Base-by-base conservation (phyloP, 495 filamentous ascomycete genomes). In the Staphylotrichum longicolle region DNA sequence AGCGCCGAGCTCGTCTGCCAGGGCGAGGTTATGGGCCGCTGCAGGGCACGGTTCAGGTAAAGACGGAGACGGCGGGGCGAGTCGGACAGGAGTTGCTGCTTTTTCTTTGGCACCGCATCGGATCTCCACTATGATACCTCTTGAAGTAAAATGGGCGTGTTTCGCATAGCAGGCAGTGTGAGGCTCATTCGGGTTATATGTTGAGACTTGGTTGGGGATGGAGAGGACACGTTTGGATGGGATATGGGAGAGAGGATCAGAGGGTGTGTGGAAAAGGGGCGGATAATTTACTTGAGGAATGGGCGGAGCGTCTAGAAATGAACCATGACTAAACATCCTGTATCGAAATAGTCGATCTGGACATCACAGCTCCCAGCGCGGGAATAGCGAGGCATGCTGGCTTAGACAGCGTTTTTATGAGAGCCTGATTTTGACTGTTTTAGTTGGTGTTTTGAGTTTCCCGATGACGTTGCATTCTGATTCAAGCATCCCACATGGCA, bases 1-100 rank as follows among this genome's bases (percentile, higher is more conserved):
- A 98, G 93, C 63, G 94, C 94, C 51, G 95, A 98, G 82, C 76
- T 98, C 35, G 95, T 98, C 51, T 98, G 94, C 78, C 94, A 98
- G 70, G 95, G 95, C 70, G 94, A 98, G 77, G 91, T 98, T 62
- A 98, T 98, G 94, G 94, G 94, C 63, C 86, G 93, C 54, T 98
- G 93, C 85, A 84, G 91, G 51, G 90, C 93, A 53, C 85, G 91
- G 70, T 97, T 97, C 73, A 79, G 81, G 69, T 85, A 73, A 73
- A 73, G 51, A 54, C 14, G 49, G 41, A 54, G 41, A 40, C 3
- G 20, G 39, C 5, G 56, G 41, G 33, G 15, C 55, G 42, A 52
- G 48, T 63, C 30, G 61, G 42, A 58, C 54, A 46, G 62, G 59
- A 59, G 61, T 61, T 66, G 51, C 56, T 65, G 54, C 39, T 63